Evolutionary conservation across 2,329 filamentous ascomycete genomes (phyloP).

Genomic region (Exophiala viscosa): DNA sequence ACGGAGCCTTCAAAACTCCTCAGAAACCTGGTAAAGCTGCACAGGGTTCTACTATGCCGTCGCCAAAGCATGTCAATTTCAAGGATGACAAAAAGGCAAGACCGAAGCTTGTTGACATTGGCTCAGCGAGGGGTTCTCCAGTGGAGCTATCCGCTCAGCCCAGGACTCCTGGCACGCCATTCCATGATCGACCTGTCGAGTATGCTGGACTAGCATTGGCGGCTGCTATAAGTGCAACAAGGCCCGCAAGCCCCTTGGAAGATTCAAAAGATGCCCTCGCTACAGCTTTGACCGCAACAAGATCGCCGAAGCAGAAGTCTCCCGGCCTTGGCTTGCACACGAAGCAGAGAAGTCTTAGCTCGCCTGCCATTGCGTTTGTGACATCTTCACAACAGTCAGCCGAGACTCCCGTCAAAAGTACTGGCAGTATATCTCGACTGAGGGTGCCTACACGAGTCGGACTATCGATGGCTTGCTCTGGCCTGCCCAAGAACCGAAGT

Average conservation of each 20-base stretch:
- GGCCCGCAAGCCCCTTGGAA: neutral
- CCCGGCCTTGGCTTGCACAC: neutral
- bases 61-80: neutral
- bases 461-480: constrained; percentile 12
- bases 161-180: constrained; percentile 1
- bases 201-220: neutral
- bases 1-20: neutral
- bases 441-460: constrained; percentile 12
- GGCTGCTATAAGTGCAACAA: constrained; percentile 13
- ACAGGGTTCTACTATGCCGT: constrained; percentile 4
- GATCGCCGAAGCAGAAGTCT: neutral
- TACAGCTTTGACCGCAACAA: constrained; percentile 11
- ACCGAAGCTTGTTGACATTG: neutral
- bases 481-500: constrained; percentile 7
- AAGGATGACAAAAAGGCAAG: neutral
- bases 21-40: neutral
- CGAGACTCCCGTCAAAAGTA: neutral
- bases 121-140: neutral
- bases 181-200: neutral
- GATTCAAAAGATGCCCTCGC: neutral
- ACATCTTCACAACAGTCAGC: neutral
- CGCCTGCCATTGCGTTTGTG: constrained; percentile 7
- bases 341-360: constrained; percentile 16
- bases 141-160: constrained; percentile 7
- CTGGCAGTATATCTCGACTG: constrained; percentile 12